Evolutionary conservation across 176 grass and related monocot genomes (phyloP), one percentile per base, ranked within the genome.

Genomic region (Melocanna baccifera): DNA sequence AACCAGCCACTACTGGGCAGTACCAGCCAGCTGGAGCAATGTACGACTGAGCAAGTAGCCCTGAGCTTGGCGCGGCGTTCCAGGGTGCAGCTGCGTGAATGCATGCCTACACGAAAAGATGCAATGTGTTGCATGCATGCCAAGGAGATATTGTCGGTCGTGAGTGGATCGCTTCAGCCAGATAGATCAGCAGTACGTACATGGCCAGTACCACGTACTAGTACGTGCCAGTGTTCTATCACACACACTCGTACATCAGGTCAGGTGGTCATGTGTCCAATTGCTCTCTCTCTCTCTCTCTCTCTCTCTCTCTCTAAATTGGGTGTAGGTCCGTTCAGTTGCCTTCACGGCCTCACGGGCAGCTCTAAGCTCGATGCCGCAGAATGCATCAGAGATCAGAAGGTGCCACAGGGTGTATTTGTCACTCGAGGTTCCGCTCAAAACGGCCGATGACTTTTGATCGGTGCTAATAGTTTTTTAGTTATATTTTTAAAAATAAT

Each of bases 121-220:
- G 76, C 76, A 65, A 79, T 65, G n/a, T 43, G 41, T 43, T 50
- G 61, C 77, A 43, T 66, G 61, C 77, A 79, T 79, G 29, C 20
- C 63, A 6, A 37, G 28, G 59, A 28, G 58, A 75, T 75, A 41
- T 65, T 71, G 81, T 39, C 70, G 57, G 63, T 34, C 42, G 13
- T 3, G 50, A 4, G 2, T 20, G 70, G 71, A 73, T 47, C 23
- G 23, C n/a, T 1, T 61, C n/a, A 12, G 56, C 55, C 18, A 13
- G n/a, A 23, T 20, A 25, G 48, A 41, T 30, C n/a, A 6, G 40
- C 26, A 6, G 42, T 45, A 26, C 30, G 30, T 20, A 5, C 40
- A 3, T 10, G 76, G 14, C 18, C 18, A 16, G 64, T 64, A 55
- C 83, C 6, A 8, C 32, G 64, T 61, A 20, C 65, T 19, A 14